These are phyloP conservation scores for Trichoderma aggressivum DNA, from an alignment of 2,329 filamentous ascomycete species.

Conservation along the genomic window DNA sequence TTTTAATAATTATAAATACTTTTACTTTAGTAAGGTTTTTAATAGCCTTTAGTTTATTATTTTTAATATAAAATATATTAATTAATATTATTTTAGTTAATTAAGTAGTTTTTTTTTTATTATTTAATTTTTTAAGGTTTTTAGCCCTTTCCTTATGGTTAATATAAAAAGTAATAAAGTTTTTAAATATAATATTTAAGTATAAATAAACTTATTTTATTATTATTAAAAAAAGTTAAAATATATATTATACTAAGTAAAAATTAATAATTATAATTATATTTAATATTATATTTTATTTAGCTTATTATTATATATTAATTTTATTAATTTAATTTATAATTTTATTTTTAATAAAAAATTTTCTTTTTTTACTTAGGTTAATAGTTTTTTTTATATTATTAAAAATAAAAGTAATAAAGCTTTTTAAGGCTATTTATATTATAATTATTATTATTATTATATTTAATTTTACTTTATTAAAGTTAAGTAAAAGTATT, in stretches of 20 bases:
- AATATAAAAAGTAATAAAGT: too few relatives aligned
- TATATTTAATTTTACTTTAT: too few relatives aligned
- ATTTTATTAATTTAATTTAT: not conserved
- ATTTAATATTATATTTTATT: not conserved
- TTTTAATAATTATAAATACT: not conserved
- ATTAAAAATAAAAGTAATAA: too few relatives aligned
- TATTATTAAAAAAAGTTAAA: not conserved
- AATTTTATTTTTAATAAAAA: not conserved
- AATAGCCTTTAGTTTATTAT: accelerated
- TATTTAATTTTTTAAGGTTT: too few relatives aligned
- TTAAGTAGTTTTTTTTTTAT: too few relatives aligned
- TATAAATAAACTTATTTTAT: not conserved
- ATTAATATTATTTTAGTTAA: not conserved
- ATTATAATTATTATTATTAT: too few relatives aligned
- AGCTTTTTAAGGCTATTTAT: too few relatives aligned
- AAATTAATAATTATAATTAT: not conserved
- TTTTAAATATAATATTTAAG: not conserved
- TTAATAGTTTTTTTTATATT: not conserved
- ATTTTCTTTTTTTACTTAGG: not conserved
- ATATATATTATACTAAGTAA: not conserved
- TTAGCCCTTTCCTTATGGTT: too few relatives aligned
- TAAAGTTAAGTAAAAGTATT: too few relatives aligned
- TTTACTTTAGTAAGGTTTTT: not conserved
- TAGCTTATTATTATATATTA: not conserved
- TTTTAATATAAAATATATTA: not conserved